Evolutionary conservation across 2,329 filamentous ascomycete species (phyloP).

Genomic region (Alternaria infectoria): DNA sequence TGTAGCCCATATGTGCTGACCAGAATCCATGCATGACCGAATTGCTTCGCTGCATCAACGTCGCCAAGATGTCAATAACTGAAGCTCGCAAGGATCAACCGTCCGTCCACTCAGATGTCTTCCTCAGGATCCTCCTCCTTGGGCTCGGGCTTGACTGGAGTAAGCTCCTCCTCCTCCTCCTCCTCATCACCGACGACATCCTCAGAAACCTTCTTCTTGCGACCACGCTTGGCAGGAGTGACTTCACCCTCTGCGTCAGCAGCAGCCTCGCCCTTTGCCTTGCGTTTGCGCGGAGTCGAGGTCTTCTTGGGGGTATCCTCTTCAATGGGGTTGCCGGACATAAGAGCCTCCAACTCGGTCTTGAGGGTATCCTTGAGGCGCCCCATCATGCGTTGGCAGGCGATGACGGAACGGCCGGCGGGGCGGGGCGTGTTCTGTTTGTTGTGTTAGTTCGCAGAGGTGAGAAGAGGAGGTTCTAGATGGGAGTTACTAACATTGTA

Average conservation of each 20-base stretch:
- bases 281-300: slow-evolving; percentile 24
- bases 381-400: slow-evolving; percentile 26
- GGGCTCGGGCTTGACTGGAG: slow-evolving; percentile 2
- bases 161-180: neutral
- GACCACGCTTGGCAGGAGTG: slow-evolving; percentile 5
- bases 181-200: neutral
- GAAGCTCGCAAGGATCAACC: too few relatives aligned
- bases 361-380: slow-evolving; percentile 27
- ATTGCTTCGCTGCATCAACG: neutral
- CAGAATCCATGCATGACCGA: neutral
- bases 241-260: neutral
- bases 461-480: too few relatives aligned
- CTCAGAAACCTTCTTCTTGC: slow-evolving; percentile 7
- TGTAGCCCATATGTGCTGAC: neutral
- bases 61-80: neutral
- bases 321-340: too few relatives aligned
- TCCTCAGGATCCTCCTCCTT: neutral
- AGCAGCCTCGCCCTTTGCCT: slow-evolving; percentile 12
- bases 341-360: slow-evolving; percentile 4
- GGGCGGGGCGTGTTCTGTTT: slow-evolving; percentile 28
- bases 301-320: slow-evolving; percentile 14
- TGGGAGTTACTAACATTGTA: slow-evolving; percentile 12
- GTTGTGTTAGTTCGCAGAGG: too few relatives aligned
- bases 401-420: slow-evolving; percentile 16
- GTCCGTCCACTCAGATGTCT: too few relatives aligned